Percentiles rank a stretch among this genome's conserved stretches.
Evolutionary conservation across 148 eudicot genomes (phyloP).

Genomic region (Rhododendron williamsianum): DNA sequence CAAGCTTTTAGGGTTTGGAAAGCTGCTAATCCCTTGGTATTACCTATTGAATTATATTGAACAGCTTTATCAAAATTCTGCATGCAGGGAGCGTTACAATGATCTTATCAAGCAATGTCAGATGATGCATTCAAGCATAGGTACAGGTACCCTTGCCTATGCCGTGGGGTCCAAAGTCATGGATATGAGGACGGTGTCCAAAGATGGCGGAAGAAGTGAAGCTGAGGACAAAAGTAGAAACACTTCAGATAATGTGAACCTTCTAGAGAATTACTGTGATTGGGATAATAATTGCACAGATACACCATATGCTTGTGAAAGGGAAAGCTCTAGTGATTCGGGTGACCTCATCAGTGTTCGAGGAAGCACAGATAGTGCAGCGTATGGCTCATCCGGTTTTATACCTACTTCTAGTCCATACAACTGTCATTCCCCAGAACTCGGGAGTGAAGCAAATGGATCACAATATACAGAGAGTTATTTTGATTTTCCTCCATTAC

Average conservation of each 20-base stretch:
- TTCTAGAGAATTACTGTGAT: slow-evolving; percentile 34
- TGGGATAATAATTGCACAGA: slow-evolving; percentile 52
- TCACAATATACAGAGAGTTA: slow-evolving; percentile 47
- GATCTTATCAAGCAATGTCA: slow-evolving; percentile 86
- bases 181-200: slow-evolving; percentile 83
- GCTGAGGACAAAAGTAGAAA: slow-evolving; percentile 42
- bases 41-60: background rate
- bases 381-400: slow-evolving; percentile 57
- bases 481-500: slow-evolving; percentile 86
- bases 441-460: slow-evolving; percentile 37
- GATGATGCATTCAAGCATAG: slow-evolving; percentile 93
- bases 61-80: background rate
- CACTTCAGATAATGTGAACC: slow-evolving; percentile 41
- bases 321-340: slow-evolving; percentile 72
- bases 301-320: slow-evolving; percentile 42
- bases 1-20: background rate
- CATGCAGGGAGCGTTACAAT: slow-evolving; percentile 74
- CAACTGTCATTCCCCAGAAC: slow-evolving; percentile 31
- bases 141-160: slow-evolving; percentile 92
- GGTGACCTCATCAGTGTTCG: slow-evolving; percentile 61
- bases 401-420: slow-evolving; percentile 44
- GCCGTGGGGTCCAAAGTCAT: slow-evolving; percentile 91
- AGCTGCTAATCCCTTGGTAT: background rate
- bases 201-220: slow-evolving; percentile 52
- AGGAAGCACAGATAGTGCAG: slow-evolving; percentile 55